Conservation (phyloP, 371 early-diverging fungal genomes). For the Syncephalis plumigaleata region DNA sequence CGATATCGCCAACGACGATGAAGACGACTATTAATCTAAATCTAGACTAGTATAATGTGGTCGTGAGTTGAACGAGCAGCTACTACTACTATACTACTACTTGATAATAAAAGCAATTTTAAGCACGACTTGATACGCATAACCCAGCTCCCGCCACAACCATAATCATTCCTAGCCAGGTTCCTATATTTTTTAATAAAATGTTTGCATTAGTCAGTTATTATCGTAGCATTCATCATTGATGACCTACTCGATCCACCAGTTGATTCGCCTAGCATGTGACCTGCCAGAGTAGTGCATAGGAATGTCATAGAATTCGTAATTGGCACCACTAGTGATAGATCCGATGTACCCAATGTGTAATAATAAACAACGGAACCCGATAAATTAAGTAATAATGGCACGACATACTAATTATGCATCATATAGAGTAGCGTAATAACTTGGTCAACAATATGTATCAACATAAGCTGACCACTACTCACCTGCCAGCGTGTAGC, state of each 20-base stretch:
- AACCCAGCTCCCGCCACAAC: slow-evolving; percentile 43
- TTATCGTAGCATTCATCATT: background rate
- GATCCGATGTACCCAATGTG: slow-evolving; percentile 68
- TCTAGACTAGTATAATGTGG: too few species aligned
- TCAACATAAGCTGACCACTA: background rate
- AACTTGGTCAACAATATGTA: too few species aligned
- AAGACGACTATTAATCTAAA: slow-evolving; percentile 20
- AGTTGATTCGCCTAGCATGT: slow-evolving; percentile 55
- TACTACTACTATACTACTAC: too few species aligned
- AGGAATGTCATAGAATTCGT: slow-evolving; percentile 80
- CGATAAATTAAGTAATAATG: slow-evolving; percentile 64
- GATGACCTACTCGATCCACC: slow-evolving; percentile 23
- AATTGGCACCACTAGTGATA: slow-evolving; percentile 85
- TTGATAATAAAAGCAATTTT: too few species aligned
- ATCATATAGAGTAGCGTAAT: too few species aligned
- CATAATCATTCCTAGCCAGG: slow-evolving; percentile 43
- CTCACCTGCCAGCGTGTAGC: slow-evolving; percentile 71
- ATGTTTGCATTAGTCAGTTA: background rate
- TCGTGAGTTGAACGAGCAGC: too few species aligned
- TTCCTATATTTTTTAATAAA: slow-evolving; percentile 17
- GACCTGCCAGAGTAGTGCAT: slow-evolving; percentile 64
- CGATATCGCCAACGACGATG: slow-evolving; percentile 66
- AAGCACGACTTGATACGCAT: slow-evolving; percentile 19
- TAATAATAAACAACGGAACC: slow-evolving; percentile 82
- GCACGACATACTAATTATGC: slow-evolving; percentile 62